A percentile compares a stretch with the other conserved stretches of the same genome.
Conservation (phyloP, 1,284 basidiomycete genomes). For the Leccinum laetum region DNA sequence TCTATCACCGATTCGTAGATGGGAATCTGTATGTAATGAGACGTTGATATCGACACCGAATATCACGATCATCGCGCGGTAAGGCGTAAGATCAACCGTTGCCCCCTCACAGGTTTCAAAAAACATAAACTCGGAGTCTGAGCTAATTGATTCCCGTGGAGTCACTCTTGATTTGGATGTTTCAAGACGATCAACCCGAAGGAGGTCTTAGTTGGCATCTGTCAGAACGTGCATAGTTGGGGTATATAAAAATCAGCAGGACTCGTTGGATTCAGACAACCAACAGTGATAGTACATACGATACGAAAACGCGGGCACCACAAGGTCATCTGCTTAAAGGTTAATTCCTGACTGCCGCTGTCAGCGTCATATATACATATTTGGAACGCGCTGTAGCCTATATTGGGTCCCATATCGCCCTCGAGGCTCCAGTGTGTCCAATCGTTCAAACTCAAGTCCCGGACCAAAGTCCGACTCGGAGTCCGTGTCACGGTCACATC, state of each 20-base stretch:
- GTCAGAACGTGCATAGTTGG: background rate
- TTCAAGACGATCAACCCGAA: background rate
- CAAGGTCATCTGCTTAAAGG: background rate
- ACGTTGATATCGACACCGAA: background rate
- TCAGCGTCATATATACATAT: background rate
- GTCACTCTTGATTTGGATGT: background rate
- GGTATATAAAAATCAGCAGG: background rate
- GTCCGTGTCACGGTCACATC: too few species aligned
- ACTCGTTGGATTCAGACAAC: background rate
- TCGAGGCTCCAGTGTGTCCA: too few species aligned
- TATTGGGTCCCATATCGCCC: background rate
- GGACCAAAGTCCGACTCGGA: background rate
- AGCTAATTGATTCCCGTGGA: background rate
- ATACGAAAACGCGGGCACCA: background rate
- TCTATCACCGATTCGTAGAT: background rate
- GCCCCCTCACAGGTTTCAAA: background rate
- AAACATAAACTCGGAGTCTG: background rate
- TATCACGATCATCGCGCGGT: background rate
- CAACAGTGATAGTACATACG: background rate
- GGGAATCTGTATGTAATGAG: background rate
- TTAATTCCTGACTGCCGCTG: background rate
- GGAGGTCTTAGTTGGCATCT: background rate
- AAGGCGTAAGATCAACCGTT: background rate
- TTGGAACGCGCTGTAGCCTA: background rate
- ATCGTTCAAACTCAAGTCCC: background rate